These are phyloP conservation scores for Mortierella sp. DNA, from an alignment of 371 early-diverging fungal species.

Conservation along the genomic window DNA sequence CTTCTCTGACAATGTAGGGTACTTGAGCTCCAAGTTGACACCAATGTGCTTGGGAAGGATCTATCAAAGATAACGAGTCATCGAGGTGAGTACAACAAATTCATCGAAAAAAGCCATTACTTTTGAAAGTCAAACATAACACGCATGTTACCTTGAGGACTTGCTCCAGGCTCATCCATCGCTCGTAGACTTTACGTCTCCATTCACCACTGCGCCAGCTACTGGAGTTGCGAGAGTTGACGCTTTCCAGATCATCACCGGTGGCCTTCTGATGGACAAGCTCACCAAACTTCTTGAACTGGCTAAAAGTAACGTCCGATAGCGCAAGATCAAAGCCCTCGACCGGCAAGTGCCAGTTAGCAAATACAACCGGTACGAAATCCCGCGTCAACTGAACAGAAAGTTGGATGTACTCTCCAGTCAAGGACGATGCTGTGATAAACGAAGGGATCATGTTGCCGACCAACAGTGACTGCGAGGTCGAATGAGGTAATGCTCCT, in stretches of 20 bases:
- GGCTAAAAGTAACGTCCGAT: conserved; percentile 71
- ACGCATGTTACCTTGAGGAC: conserved; percentile 72
- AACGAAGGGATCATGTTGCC: conserved; percentile 76
- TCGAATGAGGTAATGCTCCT: conserved; percentile 40
- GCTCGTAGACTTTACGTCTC: conserved; percentile 57
- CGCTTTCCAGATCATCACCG: conserved; percentile 30
- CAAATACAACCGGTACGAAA: conserved; percentile 88
- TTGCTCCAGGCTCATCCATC: conserved; percentile 82
- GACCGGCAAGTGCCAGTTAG: conserved; percentile 74
- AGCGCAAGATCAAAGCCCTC: conserved; percentile 70
- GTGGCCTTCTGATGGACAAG: conserved; percentile 4
- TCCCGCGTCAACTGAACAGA: conserved; percentile 94
- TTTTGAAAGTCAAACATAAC: not conserved
- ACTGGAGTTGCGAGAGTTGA: conserved; percentile 19
- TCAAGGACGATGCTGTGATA: conserved; percentile 82
- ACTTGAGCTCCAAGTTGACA: conserved; percentile 87
- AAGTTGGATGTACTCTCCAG: conserved; percentile 86
- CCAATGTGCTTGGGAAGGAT: conserved; percentile 81
- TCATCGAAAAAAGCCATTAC: not conserved
- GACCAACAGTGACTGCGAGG: conserved; percentile 46
- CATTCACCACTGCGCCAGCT: conserved; percentile 43
- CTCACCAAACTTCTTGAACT: conserved; percentile 66
- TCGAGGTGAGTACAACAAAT: not conserved
- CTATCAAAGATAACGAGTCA: conserved; percentile 49
- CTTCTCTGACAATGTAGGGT: conserved; percentile 78